These are phyloP conservation scores for Gossypium bickii DNA, from an alignment of 345 rosid genomes.

Conservation along the genomic window DNA sequence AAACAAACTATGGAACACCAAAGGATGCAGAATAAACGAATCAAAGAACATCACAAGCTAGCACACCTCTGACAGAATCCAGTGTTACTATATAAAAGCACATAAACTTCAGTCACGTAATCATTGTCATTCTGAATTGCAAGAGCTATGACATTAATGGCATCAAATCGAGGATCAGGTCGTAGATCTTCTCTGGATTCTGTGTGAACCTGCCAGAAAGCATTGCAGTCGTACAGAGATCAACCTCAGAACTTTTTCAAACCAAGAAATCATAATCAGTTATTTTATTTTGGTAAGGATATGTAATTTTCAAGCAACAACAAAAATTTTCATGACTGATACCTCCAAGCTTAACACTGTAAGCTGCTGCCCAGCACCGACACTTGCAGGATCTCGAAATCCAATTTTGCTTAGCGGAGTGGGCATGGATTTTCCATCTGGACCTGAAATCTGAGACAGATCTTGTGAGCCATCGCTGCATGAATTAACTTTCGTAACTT, in stretches of 20 bases:
- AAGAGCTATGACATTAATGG: slow-evolving; percentile 60
- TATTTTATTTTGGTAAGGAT: slow-evolving; percentile 5
- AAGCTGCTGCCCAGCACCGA: slow-evolving; percentile 92
- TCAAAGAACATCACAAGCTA: background rate
- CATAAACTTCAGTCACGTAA: slow-evolving; percentile 38
- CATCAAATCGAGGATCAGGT: slow-evolving; percentile 88
- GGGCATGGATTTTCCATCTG: slow-evolving; percentile 61
- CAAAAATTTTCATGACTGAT: slow-evolving; percentile 13
- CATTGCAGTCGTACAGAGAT: slow-evolving; percentile 11
- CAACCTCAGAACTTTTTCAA: background rate
- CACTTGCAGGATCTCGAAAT: slow-evolving; percentile 90
- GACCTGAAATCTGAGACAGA: slow-evolving; percentile 86
- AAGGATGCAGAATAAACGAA: background rate
- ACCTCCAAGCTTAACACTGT: slow-evolving; percentile 92
- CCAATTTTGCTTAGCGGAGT: slow-evolving; percentile 97
- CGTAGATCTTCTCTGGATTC: slow-evolving; percentile 84
- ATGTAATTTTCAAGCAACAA: background rate
- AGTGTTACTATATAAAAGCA: slow-evolving; percentile 48
- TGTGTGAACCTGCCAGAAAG: slow-evolving; percentile 64
- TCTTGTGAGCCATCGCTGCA: slow-evolving; percentile 38
- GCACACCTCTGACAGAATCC: slow-evolving; percentile 49
- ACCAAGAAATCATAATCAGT: slow-evolving; percentile 4
- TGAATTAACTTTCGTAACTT: slow-evolving; percentile 26
- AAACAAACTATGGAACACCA: background rate
- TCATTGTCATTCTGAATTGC: slow-evolving; percentile 65